phyloP scores from a whole-genome alignment of 179 eudicot genomes.

The Actinidia arguta region DNA sequence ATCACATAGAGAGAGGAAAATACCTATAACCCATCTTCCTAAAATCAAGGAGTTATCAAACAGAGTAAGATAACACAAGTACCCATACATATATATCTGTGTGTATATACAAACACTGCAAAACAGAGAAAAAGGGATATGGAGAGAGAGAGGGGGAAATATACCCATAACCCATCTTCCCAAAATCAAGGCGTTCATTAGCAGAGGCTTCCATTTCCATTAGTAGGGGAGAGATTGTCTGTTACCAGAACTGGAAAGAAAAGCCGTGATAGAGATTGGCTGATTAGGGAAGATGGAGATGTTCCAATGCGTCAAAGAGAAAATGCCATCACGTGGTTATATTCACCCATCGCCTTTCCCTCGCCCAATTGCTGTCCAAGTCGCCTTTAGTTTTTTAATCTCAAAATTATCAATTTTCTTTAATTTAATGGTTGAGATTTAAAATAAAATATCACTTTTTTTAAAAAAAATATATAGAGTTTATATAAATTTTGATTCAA shows the following conservation, averaged over 20 bases:
- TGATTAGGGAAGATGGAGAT: slow-evolving; percentile 32
- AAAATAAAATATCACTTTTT: no score
- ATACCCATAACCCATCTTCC: slow-evolving; percentile 99
- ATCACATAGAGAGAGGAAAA: background rate
- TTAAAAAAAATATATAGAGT: no score
- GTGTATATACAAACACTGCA: background rate
- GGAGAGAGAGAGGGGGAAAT: background rate
- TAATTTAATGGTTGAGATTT: no score
- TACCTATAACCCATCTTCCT: slow-evolving; percentile 99
- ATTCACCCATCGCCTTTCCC: background rate
- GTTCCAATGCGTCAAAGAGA: background rate
- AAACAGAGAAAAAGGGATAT: background rate
- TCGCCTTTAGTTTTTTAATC: no score
- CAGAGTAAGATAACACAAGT: no score
- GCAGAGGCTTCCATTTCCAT: slow-evolving; percentile 83
- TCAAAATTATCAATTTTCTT: no score
- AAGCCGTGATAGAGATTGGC: slow-evolving; percentile 12
- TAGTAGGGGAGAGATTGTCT: background rate
- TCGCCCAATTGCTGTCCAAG: background rate
- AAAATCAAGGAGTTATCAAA: slow-evolving; percentile 79
- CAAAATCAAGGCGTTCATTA: slow-evolving; percentile 86
- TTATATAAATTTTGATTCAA: no score
- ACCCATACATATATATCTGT: background rate
- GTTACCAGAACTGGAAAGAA: slow-evolving; percentile 9
- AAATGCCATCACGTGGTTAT: slow-evolving; percentile 20